phyloP scores from a whole-genome alignment of 106 monocot species.

The Phalaenopsis aphrodite region DNA sequence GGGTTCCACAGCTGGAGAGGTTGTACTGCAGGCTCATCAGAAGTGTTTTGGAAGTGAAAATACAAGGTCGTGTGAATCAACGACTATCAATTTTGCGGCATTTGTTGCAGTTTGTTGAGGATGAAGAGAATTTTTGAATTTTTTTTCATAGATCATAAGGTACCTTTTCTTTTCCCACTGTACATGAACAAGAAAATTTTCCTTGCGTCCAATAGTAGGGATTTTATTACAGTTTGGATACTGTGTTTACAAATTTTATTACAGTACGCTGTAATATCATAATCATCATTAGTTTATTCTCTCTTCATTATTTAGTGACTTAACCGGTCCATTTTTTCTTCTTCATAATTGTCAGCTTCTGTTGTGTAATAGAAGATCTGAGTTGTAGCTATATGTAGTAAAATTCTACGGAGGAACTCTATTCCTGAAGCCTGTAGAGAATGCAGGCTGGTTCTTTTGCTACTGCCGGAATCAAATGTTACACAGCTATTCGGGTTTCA shows the following conservation, averaged over 20 bases:
- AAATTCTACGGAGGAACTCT: no score
- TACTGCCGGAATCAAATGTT: no score
- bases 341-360: no score
- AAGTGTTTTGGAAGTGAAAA: constrained; percentile 34
- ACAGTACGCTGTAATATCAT: no score
- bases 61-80: constrained; percentile 34
- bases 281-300: no score
- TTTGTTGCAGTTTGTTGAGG: constrained; percentile 62
- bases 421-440: no score
- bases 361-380: no score
- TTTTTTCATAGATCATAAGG: constrained; percentile 7
- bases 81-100: constrained; percentile 52
- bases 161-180: not conserved
- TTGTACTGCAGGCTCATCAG: constrained; percentile 63
- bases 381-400: no score
- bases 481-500: no score
- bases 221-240: not conserved
- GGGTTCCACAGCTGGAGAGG: constrained; percentile 80
- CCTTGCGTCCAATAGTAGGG: not conserved
- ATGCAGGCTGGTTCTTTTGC: no score
- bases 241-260: not conserved
- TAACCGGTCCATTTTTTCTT: no score
- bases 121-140: constrained; percentile 60
- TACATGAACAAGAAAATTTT: constrained; percentile 3
- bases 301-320: no score